phyloP scores from a whole-genome alignment of 1,284 basidiomycete genomes.

The Sanghuangporus baumii region DNA sequence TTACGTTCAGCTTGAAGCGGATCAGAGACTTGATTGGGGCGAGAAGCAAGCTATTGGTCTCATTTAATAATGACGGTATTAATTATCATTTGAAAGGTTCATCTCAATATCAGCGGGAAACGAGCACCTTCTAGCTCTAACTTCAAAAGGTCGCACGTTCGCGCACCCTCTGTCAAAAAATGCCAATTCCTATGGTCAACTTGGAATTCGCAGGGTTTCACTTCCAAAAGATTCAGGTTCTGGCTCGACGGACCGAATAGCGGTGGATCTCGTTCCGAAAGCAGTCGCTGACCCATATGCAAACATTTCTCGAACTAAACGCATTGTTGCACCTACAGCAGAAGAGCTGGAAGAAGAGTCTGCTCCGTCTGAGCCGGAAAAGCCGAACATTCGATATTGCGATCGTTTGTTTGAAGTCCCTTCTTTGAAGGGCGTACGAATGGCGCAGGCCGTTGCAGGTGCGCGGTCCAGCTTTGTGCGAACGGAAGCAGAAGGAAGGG shows the following conservation, averaged over 20 bases:
- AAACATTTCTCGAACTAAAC: conserved; percentile 35
- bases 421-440: conserved; percentile 56
- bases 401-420: conserved; percentile 79
- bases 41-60: conserved; percentile 42
- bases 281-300: conserved; percentile 47
- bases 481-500: conserved; percentile 58
- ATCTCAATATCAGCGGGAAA: conserved; percentile 68
- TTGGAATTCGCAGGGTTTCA: conserved; percentile 68
- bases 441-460: conserved; percentile 72
- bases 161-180: conserved; percentile 70
- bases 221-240: conserved; percentile 33
- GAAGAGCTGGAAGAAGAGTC: conserved; percentile 20
- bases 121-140: conserved; percentile 83
- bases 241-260: conserved; percentile 29
- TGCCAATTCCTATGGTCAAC: conserved; percentile 85
- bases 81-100: conserved; percentile 43
- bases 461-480: conserved; percentile 69
- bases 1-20: conserved; percentile 34
- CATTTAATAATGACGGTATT: conserved; percentile 28
- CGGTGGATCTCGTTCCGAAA: conserved; percentile 59
- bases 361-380: conserved; percentile 33
- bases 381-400: conserved; percentile 62
- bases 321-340: conserved; percentile 27
- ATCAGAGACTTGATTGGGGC: conserved; percentile 45
- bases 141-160: conserved; percentile 77